Evolutionary conservation across 1,284 basidiomycete genomes (phyloP).

Genomic region (Vanrija humicola): DNA sequence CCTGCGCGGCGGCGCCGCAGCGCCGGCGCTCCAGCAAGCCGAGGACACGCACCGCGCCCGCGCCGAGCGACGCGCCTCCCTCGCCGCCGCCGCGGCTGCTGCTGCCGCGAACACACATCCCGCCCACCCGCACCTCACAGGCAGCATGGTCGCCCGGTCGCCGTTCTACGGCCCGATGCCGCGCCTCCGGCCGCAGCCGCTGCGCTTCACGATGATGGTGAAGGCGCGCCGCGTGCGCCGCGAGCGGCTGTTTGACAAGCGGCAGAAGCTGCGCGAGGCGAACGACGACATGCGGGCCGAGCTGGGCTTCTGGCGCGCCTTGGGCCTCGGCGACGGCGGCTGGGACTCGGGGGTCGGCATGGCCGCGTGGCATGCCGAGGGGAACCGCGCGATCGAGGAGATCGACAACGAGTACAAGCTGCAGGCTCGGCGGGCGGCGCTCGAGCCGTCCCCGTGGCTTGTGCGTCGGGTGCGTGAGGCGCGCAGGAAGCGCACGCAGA

Average conservation of each 20-base stretch:
- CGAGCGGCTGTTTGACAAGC: conserved; percentile 51
- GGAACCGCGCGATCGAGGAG: no score
- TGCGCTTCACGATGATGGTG: conserved; percentile 65
- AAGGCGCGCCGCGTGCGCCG: conserved; percentile 54
- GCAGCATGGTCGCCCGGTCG: conserved; percentile 61
- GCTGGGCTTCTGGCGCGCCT: conserved; percentile 54
- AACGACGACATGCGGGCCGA: conserved; percentile 57
- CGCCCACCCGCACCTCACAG: conserved; percentile 64
- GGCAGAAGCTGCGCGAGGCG: conserved; percentile 45
- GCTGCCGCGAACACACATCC: no score
- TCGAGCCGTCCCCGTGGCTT: no score
- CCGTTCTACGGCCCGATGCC: conserved; percentile 65
- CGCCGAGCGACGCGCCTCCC: not conserved
- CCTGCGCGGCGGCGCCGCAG: not conserved
- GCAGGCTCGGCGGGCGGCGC: no score
- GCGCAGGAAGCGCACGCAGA: no score
- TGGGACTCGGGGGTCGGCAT: no score
- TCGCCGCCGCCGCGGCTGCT: not conserved
- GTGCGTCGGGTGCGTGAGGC: no score
- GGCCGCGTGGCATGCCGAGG: no score
- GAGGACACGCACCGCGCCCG: conserved; percentile 52
- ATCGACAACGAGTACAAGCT: no score
- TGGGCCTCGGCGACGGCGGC: not conserved
- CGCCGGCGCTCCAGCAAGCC: not conserved
- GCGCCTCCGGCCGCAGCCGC: conserved; percentile 70